Percentiles rank a stretch among this genome's conserved stretches.
Conservation (phyloP, 805 yeast genomes). For the Pichia eremophila region DNA sequence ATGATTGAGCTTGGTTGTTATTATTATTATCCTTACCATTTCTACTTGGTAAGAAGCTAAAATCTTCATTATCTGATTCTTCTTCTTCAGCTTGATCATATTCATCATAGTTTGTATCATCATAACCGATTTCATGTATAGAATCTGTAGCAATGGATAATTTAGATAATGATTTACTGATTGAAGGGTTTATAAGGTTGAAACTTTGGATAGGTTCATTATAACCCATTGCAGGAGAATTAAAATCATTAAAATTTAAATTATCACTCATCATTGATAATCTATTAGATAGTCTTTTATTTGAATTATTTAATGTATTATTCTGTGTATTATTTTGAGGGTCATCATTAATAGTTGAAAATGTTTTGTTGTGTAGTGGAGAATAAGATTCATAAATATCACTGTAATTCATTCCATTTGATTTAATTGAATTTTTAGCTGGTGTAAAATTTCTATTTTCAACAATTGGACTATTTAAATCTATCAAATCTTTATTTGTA, state of each 20-base stretch:
- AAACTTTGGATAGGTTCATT: conserved; percentile 20
- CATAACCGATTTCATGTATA: conserved; percentile 22
- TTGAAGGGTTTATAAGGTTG: conserved; percentile 13
- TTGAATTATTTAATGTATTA: neutral
- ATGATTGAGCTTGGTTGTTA: too few relatives aligned
- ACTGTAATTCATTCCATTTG: conserved; percentile 4
- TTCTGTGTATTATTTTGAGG: neutral
- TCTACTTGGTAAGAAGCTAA: conserved; percentile 10
- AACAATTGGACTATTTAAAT: conserved; percentile 20
- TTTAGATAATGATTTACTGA: conserved; percentile 5
- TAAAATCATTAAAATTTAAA: conserved; percentile 8
- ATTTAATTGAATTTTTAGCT: neutral
- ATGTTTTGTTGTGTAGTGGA: neutral
- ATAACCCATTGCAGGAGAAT: conserved; percentile 22
- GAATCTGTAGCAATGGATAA: conserved; percentile 6
- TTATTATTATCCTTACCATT: neutral
- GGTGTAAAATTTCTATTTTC: neutral
- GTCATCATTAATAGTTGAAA: neutral
- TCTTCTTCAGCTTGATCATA: neutral
- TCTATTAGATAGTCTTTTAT: conserved; percentile 2
- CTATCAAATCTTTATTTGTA: conserved; percentile 19
- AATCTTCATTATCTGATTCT: neutral
- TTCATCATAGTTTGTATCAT: conserved; percentile 13
- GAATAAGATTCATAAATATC: conserved; percentile 11
- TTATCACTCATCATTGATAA: conserved; percentile 20